phyloP scores from a whole-genome alignment of 805 yeast genomes.

The Candida montana region DNA sequence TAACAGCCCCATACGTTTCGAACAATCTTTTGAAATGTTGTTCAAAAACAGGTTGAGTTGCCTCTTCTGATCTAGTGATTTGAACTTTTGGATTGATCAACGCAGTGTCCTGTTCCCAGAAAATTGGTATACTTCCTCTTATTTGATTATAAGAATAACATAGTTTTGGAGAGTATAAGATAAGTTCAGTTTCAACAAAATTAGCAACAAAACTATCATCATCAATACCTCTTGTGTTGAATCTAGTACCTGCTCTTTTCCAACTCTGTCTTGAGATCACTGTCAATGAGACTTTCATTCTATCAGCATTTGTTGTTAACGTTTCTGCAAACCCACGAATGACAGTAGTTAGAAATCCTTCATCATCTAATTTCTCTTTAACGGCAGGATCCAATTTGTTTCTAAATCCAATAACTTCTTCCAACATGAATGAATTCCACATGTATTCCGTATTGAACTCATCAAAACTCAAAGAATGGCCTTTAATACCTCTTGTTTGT shows the following conservation, averaged over 20 bases:
- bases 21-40: slow-evolving; percentile 69
- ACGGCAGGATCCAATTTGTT: slow-evolving; percentile 59
- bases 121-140: slow-evolving; percentile 94
- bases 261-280: slow-evolving; percentile 93
- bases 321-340: slow-evolving; percentile 95
- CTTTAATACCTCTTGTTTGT: slow-evolving; percentile 64
- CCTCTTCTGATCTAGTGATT: slow-evolving; percentile 83
- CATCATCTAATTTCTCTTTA: slow-evolving; percentile 59
- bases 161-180: slow-evolving; percentile 48
- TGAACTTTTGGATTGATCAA: slow-evolving; percentile 87
- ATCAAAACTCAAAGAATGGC: slow-evolving; percentile 43
- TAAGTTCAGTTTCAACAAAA: slow-evolving; percentile 88
- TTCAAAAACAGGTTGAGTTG: slow-evolving; percentile 86
- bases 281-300: slow-evolving; percentile 48
- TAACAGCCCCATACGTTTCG: slow-evolving; percentile 79
- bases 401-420: slow-evolving; percentile 71
- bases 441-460: slow-evolving; percentile 79
- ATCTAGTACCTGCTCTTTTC: slow-evolving; percentile 95
- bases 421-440: slow-evolving; percentile 95
- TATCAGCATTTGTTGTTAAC: slow-evolving; percentile 35
- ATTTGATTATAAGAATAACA: slow-evolving; percentile 79
- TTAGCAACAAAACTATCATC: slow-evolving; percentile 95
- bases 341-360: slow-evolving; percentile 82
- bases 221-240: slow-evolving; percentile 91
- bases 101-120: slow-evolving; percentile 97